Evolutionary conservation across 148 eudicot genomes (phyloP), one percentile per base, ranked within the genome.

Genomic region (Dysphania ambrosioides): DNA sequence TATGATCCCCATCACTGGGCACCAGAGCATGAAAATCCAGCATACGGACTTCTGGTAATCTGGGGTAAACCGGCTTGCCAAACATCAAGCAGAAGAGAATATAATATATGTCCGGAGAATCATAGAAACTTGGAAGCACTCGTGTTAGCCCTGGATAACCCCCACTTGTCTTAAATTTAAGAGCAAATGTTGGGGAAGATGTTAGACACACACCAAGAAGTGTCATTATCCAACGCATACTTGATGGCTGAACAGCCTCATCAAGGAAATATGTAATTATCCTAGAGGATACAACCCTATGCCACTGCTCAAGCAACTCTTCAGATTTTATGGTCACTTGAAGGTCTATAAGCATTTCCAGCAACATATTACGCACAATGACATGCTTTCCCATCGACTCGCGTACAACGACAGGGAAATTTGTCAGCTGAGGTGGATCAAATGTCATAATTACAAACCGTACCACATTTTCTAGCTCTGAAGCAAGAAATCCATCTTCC

Each of bases 321-420:
- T 93, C 94, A 27, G 97, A 86, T 62, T 85, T 83, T 65, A 96
- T 96, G 47, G 97, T 92, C 61, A 92, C 90, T 79, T 90, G 97
- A 38, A 96, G 87, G 86, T 96, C 99, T 74, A 96, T 92, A 56
- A 96, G 87, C 99, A 90, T 96, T 82, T 96, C 97, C 65, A 96
- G 90, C 81, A 96, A 84, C 99, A 96, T 96, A 84, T 96, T 96
- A 80, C 99, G 92, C 30, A 96, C 93, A 74, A 96, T 92, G 71
- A 96, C 90, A 86, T 92, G 97, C 86, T 92, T 96, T 40, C 97
- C 99, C 97, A 96, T 96, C n/a, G 97, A 80, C 81, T 96, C 99
- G 67, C 99, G 83, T 55, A 72, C 76, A 74, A 88, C 89, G 65
- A 79, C 80, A 67, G 78, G 72, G 21, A 85, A 88, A 61, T 85